Evolutionary conservation across 352 stramenopile genomes (phyloP).

Genomic region (Elongisporangium undulatum): DNA sequence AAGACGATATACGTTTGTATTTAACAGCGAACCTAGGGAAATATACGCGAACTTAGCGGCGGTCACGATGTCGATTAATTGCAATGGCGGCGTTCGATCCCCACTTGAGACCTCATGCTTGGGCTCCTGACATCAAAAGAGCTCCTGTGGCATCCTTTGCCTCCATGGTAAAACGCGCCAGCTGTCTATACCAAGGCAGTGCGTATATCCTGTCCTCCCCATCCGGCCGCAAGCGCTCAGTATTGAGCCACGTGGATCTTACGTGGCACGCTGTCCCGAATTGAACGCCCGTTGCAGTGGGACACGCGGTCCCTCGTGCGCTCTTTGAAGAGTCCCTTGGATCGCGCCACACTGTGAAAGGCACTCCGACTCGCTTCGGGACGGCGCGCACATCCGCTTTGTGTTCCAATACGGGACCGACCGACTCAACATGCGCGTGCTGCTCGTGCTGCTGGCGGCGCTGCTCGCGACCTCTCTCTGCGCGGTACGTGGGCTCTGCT

Average conservation of each 20-base stretch:
- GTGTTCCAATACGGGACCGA: background rate
- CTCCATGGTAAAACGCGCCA: background rate
- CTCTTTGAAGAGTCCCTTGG: background rate
- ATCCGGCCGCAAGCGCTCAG: background rate
- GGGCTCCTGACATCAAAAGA: background rate
- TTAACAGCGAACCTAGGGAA: too few relatives aligned
- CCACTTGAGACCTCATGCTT: too few relatives aligned
- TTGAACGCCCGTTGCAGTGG: background rate
- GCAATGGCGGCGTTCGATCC: too few relatives aligned
- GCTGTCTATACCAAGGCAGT: background rate
- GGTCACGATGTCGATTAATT: too few relatives aligned
- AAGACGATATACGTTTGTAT: too few relatives aligned
- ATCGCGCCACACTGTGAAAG: background rate
- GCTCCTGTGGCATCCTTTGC: background rate
- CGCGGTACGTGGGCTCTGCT: slow-evolving; percentile 8
- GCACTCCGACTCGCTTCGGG: background rate
- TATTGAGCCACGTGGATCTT: background rate
- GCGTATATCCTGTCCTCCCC: background rate
- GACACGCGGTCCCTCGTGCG: background rate
- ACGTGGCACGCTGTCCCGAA: background rate
- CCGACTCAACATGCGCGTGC: slow-evolving; percentile 6
- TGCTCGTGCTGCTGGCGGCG: slow-evolving; percentile 11
- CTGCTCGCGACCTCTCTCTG: slow-evolving; percentile 11
- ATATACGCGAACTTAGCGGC: too few relatives aligned
- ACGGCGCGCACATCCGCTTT: background rate